Percentiles rank a stretch among this genome's conserved stretches.
phyloP scores from a whole-genome alignment of 2,329 filamentous ascomycete genomes.

The Claviceps paspali region DNA sequence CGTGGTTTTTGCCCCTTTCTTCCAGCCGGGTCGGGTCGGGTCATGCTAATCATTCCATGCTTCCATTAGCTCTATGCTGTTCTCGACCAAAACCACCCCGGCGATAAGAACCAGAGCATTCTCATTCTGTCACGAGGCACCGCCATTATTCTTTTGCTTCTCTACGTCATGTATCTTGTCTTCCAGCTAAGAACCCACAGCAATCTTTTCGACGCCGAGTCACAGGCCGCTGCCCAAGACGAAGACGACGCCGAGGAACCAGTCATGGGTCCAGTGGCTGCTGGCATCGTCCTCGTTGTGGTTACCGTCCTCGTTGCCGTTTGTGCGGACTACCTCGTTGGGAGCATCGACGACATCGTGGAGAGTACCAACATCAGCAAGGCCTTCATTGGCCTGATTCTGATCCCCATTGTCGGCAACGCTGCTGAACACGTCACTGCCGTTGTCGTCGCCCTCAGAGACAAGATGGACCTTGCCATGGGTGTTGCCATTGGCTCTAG shows the following conservation, averaged over 20 bases:
- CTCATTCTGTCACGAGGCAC: conserved; percentile 61
- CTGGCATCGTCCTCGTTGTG: conserved; percentile 49
- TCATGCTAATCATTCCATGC: too few species aligned
- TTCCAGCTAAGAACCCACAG: conserved; percentile 68
- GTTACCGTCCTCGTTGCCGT: conserved; percentile 56
- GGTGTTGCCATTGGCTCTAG: conserved; percentile 70
- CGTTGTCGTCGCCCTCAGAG: conserved; percentile 60
- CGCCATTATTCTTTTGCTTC: conserved; percentile 55
- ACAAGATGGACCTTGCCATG: conserved; percentile 63
- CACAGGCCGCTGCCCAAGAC: conserved; percentile 27
- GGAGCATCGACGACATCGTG: conserved; percentile 59
- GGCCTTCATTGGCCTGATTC: conserved; percentile 65
- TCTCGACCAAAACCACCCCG: conserved; percentile 29
- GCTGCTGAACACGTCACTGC: conserved; percentile 72
- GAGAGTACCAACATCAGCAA: conserved; percentile 57
- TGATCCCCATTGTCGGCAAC: conserved; percentile 68
- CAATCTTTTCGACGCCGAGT: conserved; percentile 50
- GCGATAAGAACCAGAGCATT: conserved; percentile 37
- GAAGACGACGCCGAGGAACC: conserved; percentile 28
- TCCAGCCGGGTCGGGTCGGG: too few species aligned
- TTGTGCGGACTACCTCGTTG: conserved; percentile 65
- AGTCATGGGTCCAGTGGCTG: conserved; percentile 47
- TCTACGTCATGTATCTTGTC: conserved; percentile 62
- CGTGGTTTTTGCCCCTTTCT: background rate
- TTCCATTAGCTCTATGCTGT: conserved; percentile 47